Evolutionary conservation across 176 grass and related monocot species (phyloP), one percentile per base, ranked within the genome.

Genomic region (Tuctoria greenei): DNA sequence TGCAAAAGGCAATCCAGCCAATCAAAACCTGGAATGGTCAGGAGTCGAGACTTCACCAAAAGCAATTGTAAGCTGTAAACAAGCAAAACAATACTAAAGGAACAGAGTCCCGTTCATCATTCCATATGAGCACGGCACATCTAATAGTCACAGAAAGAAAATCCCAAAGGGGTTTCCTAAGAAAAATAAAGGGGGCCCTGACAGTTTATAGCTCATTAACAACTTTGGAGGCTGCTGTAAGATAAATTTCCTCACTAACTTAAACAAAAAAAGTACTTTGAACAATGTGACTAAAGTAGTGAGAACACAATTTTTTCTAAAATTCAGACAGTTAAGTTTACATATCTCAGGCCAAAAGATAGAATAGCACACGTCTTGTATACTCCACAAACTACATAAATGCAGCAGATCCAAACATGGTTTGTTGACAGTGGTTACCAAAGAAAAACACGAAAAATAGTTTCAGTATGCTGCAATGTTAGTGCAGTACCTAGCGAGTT

Each of bases 401-500:
- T 1, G n/a, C 8, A 23, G 7, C 8, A 23, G 2, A 23, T 23
- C 14, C 20, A 41, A 67, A 46, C 17, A 51, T 51, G 5, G 40
- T 20, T 15, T 66, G 10, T 8, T 16, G 11, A 28, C 7, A 76
- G 20, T 61, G 49, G 7, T 10, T 35, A 61, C 62, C 11, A 42
- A 71, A 76, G 5, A 69, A 76, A 76, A 83, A 2, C 8, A 21
- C 27, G 43, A 7, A 20, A 50, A 47, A 15, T 6, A n/a, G 10
- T 46, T 38, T 18, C 10, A 26, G 17, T 49, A 45, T 42, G 50
- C 23, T 61, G 65, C 63, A 61, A 8, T 66, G 63, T 61, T 20
- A 60, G 36, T 44, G 72, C 13, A 67, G 61, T 69, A 55, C 75
- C 26, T 88, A 82, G 37, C 57, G 39, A 69, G 21, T 44, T 24